Percentiles rank a stretch among this genome's conserved stretches.
These are phyloP conservation scores for Eremomyces bilateralis DNA, from an alignment of 495 filamentous ascomycete genomes.

Conservation along the genomic window DNA sequence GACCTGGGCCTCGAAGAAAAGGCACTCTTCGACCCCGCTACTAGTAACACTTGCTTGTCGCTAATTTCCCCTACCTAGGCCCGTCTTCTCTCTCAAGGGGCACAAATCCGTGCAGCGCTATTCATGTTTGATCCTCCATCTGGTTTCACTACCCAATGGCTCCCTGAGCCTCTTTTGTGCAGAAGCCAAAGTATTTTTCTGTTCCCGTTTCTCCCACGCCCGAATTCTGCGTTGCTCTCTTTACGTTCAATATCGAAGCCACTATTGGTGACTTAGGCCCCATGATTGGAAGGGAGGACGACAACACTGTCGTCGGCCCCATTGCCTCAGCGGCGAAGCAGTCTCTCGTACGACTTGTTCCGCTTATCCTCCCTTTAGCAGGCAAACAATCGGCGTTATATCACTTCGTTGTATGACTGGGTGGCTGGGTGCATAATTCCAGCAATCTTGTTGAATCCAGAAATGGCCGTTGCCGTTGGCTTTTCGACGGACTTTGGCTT, in stretches of 20 bases:
- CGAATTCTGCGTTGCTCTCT: constrained; percentile 18
- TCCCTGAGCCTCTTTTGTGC: constrained; percentile 14
- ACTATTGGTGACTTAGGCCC: constrained; percentile 18
- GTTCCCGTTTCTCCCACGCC: constrained; percentile 19
- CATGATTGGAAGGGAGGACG: constrained; percentile 19
- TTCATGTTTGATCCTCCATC: constrained; percentile 16
- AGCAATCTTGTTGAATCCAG: constrained; percentile 18
- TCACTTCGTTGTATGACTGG: constrained; percentile 18
- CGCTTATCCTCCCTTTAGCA: constrained; percentile 14
- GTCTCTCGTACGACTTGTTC: constrained; percentile 15
- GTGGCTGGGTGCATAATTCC: constrained; percentile 18
- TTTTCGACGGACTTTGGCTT: no score
- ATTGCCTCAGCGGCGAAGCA: constrained; percentile 17
- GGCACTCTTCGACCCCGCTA: constrained; percentile 6
- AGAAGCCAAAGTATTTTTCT: constrained; percentile 14
- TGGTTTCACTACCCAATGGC: constrained; percentile 5
- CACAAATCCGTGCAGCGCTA: constrained; percentile 17
- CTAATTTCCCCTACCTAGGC: constrained; percentile 7
- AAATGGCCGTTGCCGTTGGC: constrained; percentile 11
- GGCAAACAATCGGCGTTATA: constrained; percentile 12
- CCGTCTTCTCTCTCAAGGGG: constrained; percentile 11
- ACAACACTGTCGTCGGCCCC: constrained; percentile 17
- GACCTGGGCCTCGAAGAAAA: constrained; percentile 11
- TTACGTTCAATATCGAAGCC: constrained; percentile 19
- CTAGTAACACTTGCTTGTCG: constrained; percentile 1